Base-by-base conservation (phyloP, 345 rosid genomes). In the Garcia nutans region DNA sequence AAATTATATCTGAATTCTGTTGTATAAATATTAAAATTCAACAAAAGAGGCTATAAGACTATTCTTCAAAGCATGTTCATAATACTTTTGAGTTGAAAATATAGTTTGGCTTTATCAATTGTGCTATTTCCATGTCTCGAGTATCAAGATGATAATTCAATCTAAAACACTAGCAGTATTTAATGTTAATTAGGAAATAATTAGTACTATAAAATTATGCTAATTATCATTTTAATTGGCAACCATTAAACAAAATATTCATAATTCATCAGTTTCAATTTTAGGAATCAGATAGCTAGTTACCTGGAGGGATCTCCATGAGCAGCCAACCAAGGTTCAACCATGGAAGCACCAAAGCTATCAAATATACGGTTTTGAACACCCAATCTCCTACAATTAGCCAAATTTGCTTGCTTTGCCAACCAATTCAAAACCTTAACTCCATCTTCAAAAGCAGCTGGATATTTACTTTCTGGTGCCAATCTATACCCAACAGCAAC, bases 391-490 rank as follows among this genome's bases (percentile, higher is more conserved):
- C 79, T 82, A 78, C 82, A 26, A 50, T 73, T 69, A 68, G 89
- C 90, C 77, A 91, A 79, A 82, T 91, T 90, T 6, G 92, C 90
- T 78, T 91, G 97, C 85, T 92, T 94, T 45, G 80, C 88, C 57
- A 94, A 73, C 97, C 98, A 92, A 83, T 89, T 82, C 85, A 92
- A 72, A 70, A 85, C 95, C 87, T 87, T 89, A 1, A 89, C 62
- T n/a, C 97, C 97, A 70, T 94, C 97, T 64, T 94, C 97, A 76
- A 88, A 91, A 41, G 97, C 90, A 31, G 88, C 90, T n/a, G 93
- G 98, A 41, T 83, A 92, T 86, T 78, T 68, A 64, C 85, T 89
- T 87, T 92, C 97, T 5, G 97, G 95, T 5, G 92, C 98, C 79
- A 94, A 86, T 79, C 97, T 87, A 72, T 91, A 94, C 75, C 98